phyloP scores from a whole-genome alignment of 208 protist species.

The Herpetomonas tarakana region DNA sequence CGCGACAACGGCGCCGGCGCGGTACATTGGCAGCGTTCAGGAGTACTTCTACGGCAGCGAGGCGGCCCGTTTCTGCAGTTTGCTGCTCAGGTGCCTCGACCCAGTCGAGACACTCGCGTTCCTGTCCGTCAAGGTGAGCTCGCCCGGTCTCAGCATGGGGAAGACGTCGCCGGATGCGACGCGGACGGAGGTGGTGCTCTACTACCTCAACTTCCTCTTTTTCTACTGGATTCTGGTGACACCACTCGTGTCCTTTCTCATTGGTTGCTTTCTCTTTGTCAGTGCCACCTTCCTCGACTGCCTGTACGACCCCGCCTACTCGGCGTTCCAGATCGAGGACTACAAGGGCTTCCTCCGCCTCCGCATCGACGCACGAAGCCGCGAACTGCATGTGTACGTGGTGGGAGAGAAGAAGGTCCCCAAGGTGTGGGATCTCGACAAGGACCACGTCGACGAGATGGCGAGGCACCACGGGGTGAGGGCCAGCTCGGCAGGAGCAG shows the following conservation, averaged over 20 bases:
- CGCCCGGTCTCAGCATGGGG: slow-evolving; percentile 22
- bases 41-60: slow-evolving; percentile 14
- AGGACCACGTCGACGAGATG: slow-evolving; percentile 37
- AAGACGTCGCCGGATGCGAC: slow-evolving; percentile 33
- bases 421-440: slow-evolving; percentile 63
- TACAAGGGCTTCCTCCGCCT: slow-evolving; percentile 86
- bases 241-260: slow-evolving; percentile 70
- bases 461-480: slow-evolving; percentile 4
- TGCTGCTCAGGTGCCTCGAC: slow-evolving; percentile 46
- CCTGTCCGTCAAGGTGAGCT: slow-evolving; percentile 44
- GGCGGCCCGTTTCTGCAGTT: slow-evolving; percentile 16
- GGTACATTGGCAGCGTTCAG: slow-evolving; percentile 7
- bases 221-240: slow-evolving; percentile 84
- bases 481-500: not conserved
- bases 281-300: slow-evolving; percentile 70
- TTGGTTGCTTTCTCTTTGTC: slow-evolving; percentile 69
- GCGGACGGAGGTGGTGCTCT: slow-evolving; percentile 41
- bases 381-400: slow-evolving; percentile 63
- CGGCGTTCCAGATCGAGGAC: slow-evolving; percentile 85
- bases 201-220: slow-evolving; percentile 68
- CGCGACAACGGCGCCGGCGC: slow-evolving; percentile 11
- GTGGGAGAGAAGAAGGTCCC: slow-evolving; percentile 55
- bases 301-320: slow-evolving; percentile 77
- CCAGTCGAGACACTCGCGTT: slow-evolving; percentile 64
- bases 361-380: slow-evolving; percentile 43